A percentile compares a stretch with the other conserved stretches of the same genome.
Evolutionary conservation across 2,329 filamentous ascomycete species (phyloP).

Genomic region (Thermoascus crustaceus): DNA sequence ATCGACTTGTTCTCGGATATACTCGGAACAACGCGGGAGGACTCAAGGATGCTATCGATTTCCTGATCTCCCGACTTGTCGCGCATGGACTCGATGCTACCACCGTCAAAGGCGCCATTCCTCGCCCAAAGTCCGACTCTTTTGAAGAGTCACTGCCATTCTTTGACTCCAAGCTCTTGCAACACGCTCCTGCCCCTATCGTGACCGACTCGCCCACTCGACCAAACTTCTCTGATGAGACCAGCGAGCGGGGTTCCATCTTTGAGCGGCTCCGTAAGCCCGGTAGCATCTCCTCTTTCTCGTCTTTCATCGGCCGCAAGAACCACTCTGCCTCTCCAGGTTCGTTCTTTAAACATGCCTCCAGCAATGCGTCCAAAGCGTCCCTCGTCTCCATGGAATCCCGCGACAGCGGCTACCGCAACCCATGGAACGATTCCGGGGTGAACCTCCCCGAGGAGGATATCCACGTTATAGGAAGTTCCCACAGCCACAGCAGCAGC

Average conservation of each 20-base stretch:
- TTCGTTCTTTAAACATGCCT: slow-evolving; percentile 87
- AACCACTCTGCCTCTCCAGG: slow-evolving; percentile 80
- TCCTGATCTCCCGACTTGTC: slow-evolving; percentile 76
- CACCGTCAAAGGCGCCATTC: slow-evolving; percentile 87
- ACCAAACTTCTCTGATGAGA: slow-evolving; percentile 71
- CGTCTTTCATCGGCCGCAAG: slow-evolving; percentile 94
- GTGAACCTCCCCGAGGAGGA: slow-evolving; percentile 91
- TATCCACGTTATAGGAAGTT: slow-evolving; percentile 42
- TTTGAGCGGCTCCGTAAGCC: slow-evolving; percentile 93
- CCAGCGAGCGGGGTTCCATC: slow-evolving; percentile 70
- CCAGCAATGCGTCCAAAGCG: slow-evolving; percentile 82
- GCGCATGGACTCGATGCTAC: slow-evolving; percentile 81
- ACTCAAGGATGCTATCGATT: slow-evolving; percentile 91
- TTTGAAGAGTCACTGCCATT: slow-evolving; percentile 96
- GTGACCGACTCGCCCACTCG: slow-evolving; percentile 84
- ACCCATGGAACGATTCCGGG: slow-evolving; percentile 96
- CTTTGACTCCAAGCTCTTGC: slow-evolving; percentile 93
- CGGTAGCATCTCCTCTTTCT: slow-evolving; percentile 86
- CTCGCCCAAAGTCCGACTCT: slow-evolving; percentile 95
- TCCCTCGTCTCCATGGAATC: slow-evolving; percentile 95
- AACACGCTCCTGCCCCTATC: slow-evolving; percentile 75
- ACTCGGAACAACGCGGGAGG: slow-evolving; percentile 96
- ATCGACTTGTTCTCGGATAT: slow-evolving; percentile 64
- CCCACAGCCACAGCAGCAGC: slow-evolving; percentile 55
- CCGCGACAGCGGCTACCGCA: slow-evolving; percentile 86